phyloP scores from a whole-genome alignment of 2,329 filamentous ascomycete species.

The Ophiostoma perfectum region DNA sequence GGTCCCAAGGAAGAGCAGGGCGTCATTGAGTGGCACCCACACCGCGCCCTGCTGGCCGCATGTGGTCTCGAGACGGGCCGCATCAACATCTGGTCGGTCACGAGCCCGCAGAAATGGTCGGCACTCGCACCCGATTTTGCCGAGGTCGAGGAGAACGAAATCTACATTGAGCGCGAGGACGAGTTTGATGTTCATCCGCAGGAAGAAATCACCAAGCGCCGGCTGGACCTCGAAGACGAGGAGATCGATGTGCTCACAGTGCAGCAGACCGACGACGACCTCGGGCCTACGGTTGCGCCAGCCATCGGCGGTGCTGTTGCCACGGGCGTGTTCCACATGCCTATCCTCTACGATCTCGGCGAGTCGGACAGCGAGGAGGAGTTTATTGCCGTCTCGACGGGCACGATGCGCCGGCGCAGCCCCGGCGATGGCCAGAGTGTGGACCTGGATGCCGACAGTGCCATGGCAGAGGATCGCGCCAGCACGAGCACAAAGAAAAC shows the following conservation, averaged over 20 bases:
- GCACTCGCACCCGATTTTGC: slow-evolving; percentile 93
- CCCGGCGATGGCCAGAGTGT: slow-evolving; percentile 63
- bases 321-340: slow-evolving; percentile 66
- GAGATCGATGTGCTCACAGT: slow-evolving; percentile 83
- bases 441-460: slow-evolving; percentile 48
- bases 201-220: slow-evolving; percentile 86
- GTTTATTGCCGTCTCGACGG: slow-evolving; percentile 60
- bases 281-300: slow-evolving; percentile 42
- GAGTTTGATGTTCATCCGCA: slow-evolving; percentile 97
- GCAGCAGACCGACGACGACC: slow-evolving; percentile 58
- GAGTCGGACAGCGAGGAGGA: slow-evolving; percentile 97
- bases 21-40: slow-evolving; percentile 95
- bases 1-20: slow-evolving; percentile 95
- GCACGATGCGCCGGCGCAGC: slow-evolving; percentile 83
- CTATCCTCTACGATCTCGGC: slow-evolving; percentile 84
- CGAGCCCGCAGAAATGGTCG: slow-evolving; percentile 94
- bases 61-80: slow-evolving; percentile 88
- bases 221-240: slow-evolving; percentile 88
- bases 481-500: slow-evolving; percentile 37
- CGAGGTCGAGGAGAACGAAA: slow-evolving; percentile 96
- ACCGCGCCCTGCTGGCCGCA: slow-evolving; percentile 77
- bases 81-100: slow-evolving; percentile 94
- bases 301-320: not conserved
- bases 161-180: slow-evolving; percentile 92
- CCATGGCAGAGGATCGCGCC: slow-evolving; percentile 37